Evolutionary conservation across 2,329 filamentous ascomycete species (phyloP).

Genomic region (Mycogone perniciosa): DNA sequence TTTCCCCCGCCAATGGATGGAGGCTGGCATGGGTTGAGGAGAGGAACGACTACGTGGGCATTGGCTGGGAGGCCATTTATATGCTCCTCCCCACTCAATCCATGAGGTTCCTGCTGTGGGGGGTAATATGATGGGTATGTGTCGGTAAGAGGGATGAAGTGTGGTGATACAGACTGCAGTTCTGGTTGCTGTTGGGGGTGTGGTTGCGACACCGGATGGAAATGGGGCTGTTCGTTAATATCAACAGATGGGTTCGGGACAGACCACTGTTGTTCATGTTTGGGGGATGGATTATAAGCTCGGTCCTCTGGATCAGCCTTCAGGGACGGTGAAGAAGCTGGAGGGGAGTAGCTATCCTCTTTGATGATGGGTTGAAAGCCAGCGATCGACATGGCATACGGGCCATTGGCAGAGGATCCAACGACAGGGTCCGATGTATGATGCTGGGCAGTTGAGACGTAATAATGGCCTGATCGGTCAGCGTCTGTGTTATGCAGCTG

Average conservation of each 20-base stretch:
- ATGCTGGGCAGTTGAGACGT: background rate
- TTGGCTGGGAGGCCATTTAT: background rate
- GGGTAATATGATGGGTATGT: background rate
- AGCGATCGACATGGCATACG: slow-evolving; percentile 9
- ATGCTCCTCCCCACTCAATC: background rate
- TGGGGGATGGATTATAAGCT: slow-evolving; percentile 3
- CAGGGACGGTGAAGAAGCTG: background rate
- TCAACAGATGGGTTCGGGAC: background rate
- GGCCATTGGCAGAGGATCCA: slow-evolving; percentile 4
- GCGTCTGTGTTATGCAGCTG: slow-evolving; percentile 7
- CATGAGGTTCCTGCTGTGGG: slow-evolving; percentile 1
- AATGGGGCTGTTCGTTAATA: background rate
- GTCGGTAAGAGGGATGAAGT: background rate
- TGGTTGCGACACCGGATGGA: background rate
- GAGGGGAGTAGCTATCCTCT: background rate
- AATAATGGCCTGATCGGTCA: slow-evolving; percentile 1
- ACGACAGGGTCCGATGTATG: background rate
- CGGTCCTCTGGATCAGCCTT: background rate
- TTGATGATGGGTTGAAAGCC: background rate
- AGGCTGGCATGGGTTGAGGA: background rate
- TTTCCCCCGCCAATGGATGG: background rate
- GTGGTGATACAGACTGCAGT: slow-evolving; percentile 3
- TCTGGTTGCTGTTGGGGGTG: background rate
- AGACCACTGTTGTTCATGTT: slow-evolving; percentile 6
- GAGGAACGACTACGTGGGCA: background rate